Evolutionary conservation across 345 rosid genomes (phyloP).

Genomic region (Anastatica hierochuntica): DNA sequence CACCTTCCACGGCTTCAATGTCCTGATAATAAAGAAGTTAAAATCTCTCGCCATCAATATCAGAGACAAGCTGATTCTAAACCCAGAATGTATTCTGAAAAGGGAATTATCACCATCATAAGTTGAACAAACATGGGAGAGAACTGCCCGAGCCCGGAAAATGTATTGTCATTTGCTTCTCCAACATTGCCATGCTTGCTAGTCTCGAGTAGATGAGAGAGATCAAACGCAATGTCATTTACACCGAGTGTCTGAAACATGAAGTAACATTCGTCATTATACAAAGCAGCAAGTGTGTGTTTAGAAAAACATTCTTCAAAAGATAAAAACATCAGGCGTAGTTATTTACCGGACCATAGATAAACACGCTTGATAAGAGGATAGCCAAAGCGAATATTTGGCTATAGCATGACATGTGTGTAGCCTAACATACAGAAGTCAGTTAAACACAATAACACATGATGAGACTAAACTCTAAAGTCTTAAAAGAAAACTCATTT

Average conservation of each 20-base stretch:
- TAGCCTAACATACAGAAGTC: constrained; percentile 19
- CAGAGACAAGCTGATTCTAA: not conserved
- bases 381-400: constrained; percentile 34
- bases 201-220: constrained; percentile 28
- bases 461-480: not conserved
- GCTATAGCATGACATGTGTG: constrained; percentile 20
- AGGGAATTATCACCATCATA: constrained; percentile 24
- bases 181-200: constrained; percentile 15
- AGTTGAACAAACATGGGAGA: constrained; percentile 35
- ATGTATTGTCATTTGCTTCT: constrained; percentile 23
- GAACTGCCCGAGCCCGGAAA: constrained; percentile 29
- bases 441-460: not conserved
- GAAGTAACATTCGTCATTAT: not conserved
- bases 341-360: constrained; percentile 32
- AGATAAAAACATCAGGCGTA: not conserved
- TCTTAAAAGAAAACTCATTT: no score
- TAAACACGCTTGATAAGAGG: constrained; percentile 34
- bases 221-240: constrained; percentile 31
- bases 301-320: not conserved
- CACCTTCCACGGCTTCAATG: constrained; percentile 13
- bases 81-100: not conserved
- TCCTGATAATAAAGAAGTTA: constrained; percentile 21
- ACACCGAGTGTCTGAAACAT: constrained; percentile 30
- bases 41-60: no score
- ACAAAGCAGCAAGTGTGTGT: not conserved